phyloP scores from a whole-genome alignment of 176 grass and related monocot genomes.

The Phoenix dactylifera region DNA sequence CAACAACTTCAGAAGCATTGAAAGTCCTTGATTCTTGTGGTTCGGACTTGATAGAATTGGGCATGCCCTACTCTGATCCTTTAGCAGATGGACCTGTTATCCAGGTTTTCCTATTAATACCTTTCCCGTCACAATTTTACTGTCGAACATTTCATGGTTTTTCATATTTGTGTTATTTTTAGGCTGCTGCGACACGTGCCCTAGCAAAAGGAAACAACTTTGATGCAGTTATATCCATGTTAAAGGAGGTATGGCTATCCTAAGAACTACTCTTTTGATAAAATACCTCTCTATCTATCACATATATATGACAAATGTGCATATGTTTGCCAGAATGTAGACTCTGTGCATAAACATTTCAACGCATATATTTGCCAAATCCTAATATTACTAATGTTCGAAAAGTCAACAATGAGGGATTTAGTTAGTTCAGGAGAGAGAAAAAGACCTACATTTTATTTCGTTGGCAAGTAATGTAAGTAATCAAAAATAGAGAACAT shows the following conservation, averaged over 20 bases:
- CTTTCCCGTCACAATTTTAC: background rate
- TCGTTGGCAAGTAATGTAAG: too few species aligned
- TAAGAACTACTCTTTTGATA: background rate
- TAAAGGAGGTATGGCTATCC: conserved; percentile 30
- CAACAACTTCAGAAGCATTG: conserved; percentile 69
- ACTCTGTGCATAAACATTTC: too few species aligned
- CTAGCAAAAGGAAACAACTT: conserved; percentile 80
- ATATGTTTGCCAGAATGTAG: too few species aligned
- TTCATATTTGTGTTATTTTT: conserved; percentile 2
- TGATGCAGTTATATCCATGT: conserved; percentile 88
- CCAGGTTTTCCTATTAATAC: conserved; percentile 38
- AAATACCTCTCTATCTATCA: too few species aligned
- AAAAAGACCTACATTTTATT: too few species aligned
- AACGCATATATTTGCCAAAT: too few species aligned
- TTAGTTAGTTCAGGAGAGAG: too few species aligned
- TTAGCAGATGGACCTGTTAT: conserved; percentile 96
- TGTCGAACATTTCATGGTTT: background rate
- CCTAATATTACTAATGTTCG: too few species aligned
- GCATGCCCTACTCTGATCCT: conserved; percentile 84
- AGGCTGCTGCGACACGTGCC: conserved; percentile 89
- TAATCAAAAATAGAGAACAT: too few species aligned
- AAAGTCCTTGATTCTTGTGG: conserved; percentile 88
- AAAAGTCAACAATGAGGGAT: too few species aligned
- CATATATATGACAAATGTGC: too few species aligned
- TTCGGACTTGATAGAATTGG: conserved; percentile 86